Percentiles rank a stretch among this genome's conserved stretches.
phyloP scores from a whole-genome alignment of 1,284 basidiomycete genomes.

The Takashimella koratensis region DNA sequence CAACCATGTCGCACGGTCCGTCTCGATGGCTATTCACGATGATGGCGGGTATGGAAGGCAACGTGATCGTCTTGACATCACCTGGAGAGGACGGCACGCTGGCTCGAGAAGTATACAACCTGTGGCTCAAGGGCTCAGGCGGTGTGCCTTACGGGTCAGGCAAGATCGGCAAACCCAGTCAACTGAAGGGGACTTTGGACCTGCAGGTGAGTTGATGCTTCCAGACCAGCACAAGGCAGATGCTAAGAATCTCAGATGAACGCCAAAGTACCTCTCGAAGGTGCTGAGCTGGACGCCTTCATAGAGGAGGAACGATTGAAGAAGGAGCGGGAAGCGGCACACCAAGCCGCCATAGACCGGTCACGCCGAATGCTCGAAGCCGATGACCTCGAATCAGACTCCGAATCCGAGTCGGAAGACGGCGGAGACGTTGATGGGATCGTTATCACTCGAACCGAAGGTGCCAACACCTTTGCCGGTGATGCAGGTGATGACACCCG shows the following conservation, averaged over 20 bases:
- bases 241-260: slow-evolving; percentile 59
- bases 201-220: slow-evolving; percentile 62
- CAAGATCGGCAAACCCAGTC: slow-evolving; percentile 75
- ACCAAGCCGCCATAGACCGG: slow-evolving; percentile 77
- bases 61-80: slow-evolving; percentile 77
- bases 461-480: slow-evolving; percentile 34
- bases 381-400: slow-evolving; percentile 59
- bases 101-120: slow-evolving; percentile 71
- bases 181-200: slow-evolving; percentile 65
- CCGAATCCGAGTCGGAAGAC: slow-evolving; percentile 61
- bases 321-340: slow-evolving; percentile 82
- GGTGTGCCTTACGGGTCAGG: slow-evolving; percentile 49
- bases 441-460: slow-evolving; percentile 49
- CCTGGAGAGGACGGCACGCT: slow-evolving; percentile 77
- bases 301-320: slow-evolving; percentile 70
- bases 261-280: slow-evolving; percentile 80
- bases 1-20: slow-evolving; percentile 86
- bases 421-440: slow-evolving; percentile 69
- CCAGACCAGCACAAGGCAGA: too few relatives aligned
- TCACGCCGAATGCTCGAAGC: slow-evolving; percentile 86
- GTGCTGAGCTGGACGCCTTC: slow-evolving; percentile 77
- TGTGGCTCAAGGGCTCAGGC: slow-evolving; percentile 65
- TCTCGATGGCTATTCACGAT: slow-evolving; percentile 79
- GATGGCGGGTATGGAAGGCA: slow-evolving; percentile 74
- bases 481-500: slow-evolving; percentile 37